These are phyloP conservation scores for Epichloe amarillans DNA, from an alignment of 2,329 filamentous ascomycete genomes.

Conservation along the genomic window DNA sequence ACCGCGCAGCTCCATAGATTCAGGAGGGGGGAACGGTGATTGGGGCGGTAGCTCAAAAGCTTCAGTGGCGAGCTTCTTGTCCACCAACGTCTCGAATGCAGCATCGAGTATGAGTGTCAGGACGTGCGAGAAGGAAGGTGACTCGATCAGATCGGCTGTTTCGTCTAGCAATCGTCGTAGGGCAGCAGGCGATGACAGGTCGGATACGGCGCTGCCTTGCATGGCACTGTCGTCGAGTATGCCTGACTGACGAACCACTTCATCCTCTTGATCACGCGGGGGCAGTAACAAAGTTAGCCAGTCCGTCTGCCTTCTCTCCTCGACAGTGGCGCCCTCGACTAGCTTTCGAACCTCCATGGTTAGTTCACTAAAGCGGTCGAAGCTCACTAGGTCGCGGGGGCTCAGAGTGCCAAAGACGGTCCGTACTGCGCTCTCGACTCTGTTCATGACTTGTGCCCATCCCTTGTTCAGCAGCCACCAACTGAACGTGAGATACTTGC, in stretches of 20 bases:
- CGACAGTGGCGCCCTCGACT: slow-evolving; percentile 52
- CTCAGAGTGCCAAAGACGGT: slow-evolving; percentile 83
- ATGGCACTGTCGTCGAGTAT: slow-evolving; percentile 43
- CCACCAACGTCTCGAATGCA: slow-evolving; percentile 71
- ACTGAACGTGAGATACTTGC: slow-evolving; percentile 88
- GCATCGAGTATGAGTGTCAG: slow-evolving; percentile 76
- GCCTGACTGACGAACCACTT: slow-evolving; percentile 75
- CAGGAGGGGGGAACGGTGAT: slow-evolving; percentile 26
- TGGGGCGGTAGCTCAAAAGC: slow-evolving; percentile 50
- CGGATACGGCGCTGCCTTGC: slow-evolving; percentile 20
- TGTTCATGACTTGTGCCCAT: slow-evolving; percentile 69
- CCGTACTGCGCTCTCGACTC: slow-evolving; percentile 73
- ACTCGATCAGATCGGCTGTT: slow-evolving; percentile 90
- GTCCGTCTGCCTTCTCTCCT: slow-evolving; percentile 32
- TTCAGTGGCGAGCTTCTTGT: slow-evolving; percentile 65
- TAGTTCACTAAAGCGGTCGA: slow-evolving; percentile 67
- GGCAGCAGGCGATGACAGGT: slow-evolving; percentile 37
- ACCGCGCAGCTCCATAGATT: slow-evolving; percentile 36
- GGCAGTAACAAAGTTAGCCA: slow-evolving; percentile 85
- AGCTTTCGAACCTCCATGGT: slow-evolving; percentile 72
- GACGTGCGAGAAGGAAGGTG: slow-evolving; percentile 78
- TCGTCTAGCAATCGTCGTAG: slow-evolving; percentile 84
- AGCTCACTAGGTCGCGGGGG: slow-evolving; percentile 74
- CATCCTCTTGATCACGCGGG: slow-evolving; percentile 61
- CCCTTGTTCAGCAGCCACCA: slow-evolving; percentile 95